A percentile compares a stretch with the other conserved stretches of the same genome.
Conservation (phyloP, 73 alveolate genomes). For the Paramecium bursaria region DNA sequence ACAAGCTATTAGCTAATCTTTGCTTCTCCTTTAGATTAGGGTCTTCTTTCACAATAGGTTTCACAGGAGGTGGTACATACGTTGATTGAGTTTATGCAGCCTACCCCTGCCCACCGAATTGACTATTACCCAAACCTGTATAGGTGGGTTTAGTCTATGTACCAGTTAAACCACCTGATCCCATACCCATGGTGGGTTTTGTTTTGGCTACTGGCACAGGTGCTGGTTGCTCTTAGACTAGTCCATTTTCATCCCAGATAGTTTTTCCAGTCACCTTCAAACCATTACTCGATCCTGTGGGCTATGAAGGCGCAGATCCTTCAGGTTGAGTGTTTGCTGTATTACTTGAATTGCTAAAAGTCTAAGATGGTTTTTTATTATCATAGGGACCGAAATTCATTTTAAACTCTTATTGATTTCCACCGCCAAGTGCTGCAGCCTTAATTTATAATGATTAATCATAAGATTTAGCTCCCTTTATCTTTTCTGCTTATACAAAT, state of each 20-base stretch:
- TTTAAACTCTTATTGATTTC: not conserved
- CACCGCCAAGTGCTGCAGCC: constrained; percentile 63
- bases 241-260: constrained; percentile 29
- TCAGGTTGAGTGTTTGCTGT: constrained; percentile 1
- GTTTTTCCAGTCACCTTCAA: not conserved
- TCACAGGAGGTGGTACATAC: constrained; percentile 8
- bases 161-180: not conserved
- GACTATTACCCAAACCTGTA: not conserved
- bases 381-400: constrained; percentile 32
- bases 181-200: constrained; percentile 33
- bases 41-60: constrained; percentile 34
- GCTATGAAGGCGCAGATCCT: not conserved
- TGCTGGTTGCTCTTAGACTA: constrained; percentile 8
- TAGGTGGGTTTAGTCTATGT: constrained; percentile 20
- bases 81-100: not conserved
- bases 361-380: not conserved
- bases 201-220: constrained; percentile 3
- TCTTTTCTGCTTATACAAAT: constrained; percentile 18
- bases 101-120: not conserved
- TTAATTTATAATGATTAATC: constrained; percentile 40
- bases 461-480: constrained; percentile 61
- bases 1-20: constrained; percentile 23
- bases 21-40: constrained; percentile 44
- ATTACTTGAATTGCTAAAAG: constrained; percentile 9
- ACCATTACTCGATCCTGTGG: not conserved